Evolutionary conservation across 2,329 filamentous ascomycete species (phyloP).

Genomic region (Dactylellina sp.): DNA sequence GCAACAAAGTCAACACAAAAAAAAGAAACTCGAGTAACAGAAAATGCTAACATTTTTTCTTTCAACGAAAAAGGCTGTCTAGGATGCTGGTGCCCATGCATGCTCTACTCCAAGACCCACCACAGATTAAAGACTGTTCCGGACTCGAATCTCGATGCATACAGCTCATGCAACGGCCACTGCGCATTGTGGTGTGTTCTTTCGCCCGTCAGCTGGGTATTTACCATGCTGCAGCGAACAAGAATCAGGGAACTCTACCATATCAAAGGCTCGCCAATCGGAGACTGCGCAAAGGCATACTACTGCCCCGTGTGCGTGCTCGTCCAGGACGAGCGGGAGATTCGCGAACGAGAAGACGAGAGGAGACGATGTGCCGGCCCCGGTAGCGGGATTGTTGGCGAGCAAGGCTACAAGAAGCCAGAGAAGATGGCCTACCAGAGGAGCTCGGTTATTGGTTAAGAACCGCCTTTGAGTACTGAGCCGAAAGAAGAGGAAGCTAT

Average conservation of each 20-base stretch:
- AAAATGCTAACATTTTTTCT: slow-evolving; percentile 22
- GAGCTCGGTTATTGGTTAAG: slow-evolving; percentile 56
- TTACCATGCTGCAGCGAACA: slow-evolving; percentile 60
- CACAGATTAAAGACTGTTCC: slow-evolving; percentile 61
- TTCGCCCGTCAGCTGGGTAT: slow-evolving; percentile 59
- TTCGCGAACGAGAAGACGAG: slow-evolving; percentile 60
- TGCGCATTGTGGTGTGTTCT: slow-evolving; percentile 59
- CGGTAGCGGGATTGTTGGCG: slow-evolving; percentile 59
- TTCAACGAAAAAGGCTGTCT: slow-evolving; percentile 56
- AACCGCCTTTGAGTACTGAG: background rate
- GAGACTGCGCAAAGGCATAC: slow-evolving; percentile 60
- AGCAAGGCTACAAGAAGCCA: slow-evolving; percentile 59
- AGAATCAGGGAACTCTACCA: slow-evolving; percentile 60
- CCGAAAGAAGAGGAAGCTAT: background rate
- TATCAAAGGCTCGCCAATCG: slow-evolving; percentile 58
- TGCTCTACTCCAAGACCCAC: slow-evolving; percentile 61
- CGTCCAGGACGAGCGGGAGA: slow-evolving; percentile 61
- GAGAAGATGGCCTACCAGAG: slow-evolving; percentile 60
- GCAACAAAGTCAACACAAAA: slow-evolving; percentile 35
- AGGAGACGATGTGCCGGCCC: slow-evolving; percentile 59
- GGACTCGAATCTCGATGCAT: slow-evolving; percentile 59
- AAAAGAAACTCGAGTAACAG: slow-evolving; percentile 6
- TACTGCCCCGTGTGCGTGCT: slow-evolving; percentile 60
- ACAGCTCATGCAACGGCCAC: slow-evolving; percentile 58
- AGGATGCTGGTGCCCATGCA: slow-evolving; percentile 61